Base-by-base conservation (phyloP, 306 rosid genomes). In the Canavalia gladiata region DNA sequence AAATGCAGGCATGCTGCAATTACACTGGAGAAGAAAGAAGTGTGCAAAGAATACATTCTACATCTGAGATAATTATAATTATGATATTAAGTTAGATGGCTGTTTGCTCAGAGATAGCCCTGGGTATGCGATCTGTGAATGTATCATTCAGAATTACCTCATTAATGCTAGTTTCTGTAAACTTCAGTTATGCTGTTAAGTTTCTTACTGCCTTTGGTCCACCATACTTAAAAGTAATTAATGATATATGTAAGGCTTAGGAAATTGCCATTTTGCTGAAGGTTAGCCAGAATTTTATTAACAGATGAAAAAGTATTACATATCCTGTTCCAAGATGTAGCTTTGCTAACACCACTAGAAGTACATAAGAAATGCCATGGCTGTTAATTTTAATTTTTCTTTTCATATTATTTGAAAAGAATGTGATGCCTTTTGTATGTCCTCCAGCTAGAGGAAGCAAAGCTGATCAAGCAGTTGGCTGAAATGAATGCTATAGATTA, bases 381-480 rank as follows among this genome's bases (percentile, higher is more conserved):
- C 46, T 25, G 2, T 68, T 58, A 59, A 35, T 31, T 68, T 84
- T 57, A 28, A 47, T 46, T 59, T 41, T 34, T 28, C 10, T 11
- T 37, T 72, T 77, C 5, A 29, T 35, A 31, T 54, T 45, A n/a
- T 45, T 72, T 73, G 68, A 71, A 45, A 60, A 62, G 28, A 51
- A 77, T 68, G 37, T 6, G 25, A 60, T 81, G 29, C 34, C 30
- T 18, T 28, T 63, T 70, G 31, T 62, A 39, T 77, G 57, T 73
- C 72, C 49, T 82, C 84, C 89, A 94, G 98, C 89, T 72, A 54
- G 97, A 94, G 89, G 98, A 94, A 84, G 98, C 97, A 78, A 89
- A 91, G 83, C 79, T 94, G 81, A 91, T 94, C 77, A 87, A 88
- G 6, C 91, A 91, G 59, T 82, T 94, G 80, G 91, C 92, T 42